phyloP scores from a whole-genome alignment of 768 basidiomycete genomes.

The Macrolepiota dolichaula region DNA sequence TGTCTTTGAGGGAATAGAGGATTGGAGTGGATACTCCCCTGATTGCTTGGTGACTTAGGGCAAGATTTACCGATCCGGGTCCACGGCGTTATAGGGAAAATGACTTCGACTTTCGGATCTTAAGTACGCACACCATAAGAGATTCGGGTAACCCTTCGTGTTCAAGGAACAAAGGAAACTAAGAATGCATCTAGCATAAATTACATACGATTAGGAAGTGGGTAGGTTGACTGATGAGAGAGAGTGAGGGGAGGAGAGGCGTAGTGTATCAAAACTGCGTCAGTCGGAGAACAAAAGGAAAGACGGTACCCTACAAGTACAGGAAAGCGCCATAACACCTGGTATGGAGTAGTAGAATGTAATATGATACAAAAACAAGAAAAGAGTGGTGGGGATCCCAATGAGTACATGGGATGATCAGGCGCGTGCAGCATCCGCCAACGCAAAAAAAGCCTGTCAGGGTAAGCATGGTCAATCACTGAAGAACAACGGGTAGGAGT shows the following conservation, averaged over 20 bases:
- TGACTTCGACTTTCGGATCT: not conserved
- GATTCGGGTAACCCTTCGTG: not conserved
- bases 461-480: not conserved
- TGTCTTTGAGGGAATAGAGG: not conserved
- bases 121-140: not conserved
- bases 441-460: not conserved
- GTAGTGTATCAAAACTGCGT: not conserved
- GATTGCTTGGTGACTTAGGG: not conserved
- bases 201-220: not conserved
- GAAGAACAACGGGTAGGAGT: not conserved
- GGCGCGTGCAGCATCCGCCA: not conserved
- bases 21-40: not conserved
- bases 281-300: not conserved
- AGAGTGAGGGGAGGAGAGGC: not conserved
- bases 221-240: not conserved
- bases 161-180: not conserved
- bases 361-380: not conserved
- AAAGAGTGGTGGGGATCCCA: not conserved
- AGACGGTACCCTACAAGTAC: not conserved
- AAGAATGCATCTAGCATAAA: not conserved
- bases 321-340: not conserved
- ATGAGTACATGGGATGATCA: not conserved
- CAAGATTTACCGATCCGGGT: not conserved
- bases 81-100: not conserved
- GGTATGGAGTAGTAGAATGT: not conserved